A percentile compares a stretch with the other conserved stretches of the same genome.
phyloP scores from a whole-genome alignment of 1,284 basidiomycete species.

The Trametes versicolor region DNA sequence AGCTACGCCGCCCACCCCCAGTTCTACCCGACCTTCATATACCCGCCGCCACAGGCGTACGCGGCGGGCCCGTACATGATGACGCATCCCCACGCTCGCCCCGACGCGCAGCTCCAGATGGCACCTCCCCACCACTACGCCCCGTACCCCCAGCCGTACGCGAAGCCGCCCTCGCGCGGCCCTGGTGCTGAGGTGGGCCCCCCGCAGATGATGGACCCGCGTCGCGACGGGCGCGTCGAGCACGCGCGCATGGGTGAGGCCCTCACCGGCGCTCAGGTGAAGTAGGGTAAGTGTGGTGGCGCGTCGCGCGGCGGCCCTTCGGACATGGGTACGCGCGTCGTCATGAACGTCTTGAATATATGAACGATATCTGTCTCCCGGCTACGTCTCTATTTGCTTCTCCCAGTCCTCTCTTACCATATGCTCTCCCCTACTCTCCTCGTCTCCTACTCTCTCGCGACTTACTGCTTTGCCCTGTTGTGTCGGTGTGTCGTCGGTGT shows the following conservation, averaged over 20 bases:
- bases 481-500: neutral
- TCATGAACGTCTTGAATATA: neutral
- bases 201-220: slow-evolving; percentile 33
- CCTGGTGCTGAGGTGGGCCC: slow-evolving; percentile 24
- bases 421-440: slow-evolving; percentile 4
- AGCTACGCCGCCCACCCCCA: slow-evolving; percentile 54
- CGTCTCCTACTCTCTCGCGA: neutral
- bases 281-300: slow-evolving; percentile 23
- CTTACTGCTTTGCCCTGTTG: slow-evolving; percentile 7
- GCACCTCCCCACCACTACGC: slow-evolving; percentile 43
- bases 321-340: slow-evolving; percentile 11
- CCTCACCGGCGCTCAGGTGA: slow-evolving; percentile 33
- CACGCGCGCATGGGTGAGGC: slow-evolving; percentile 35
- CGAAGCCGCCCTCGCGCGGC: slow-evolving; percentile 36
- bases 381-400: slow-evolving; percentile 12
- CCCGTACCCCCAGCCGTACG: slow-evolving; percentile 43
- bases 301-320: slow-evolving; percentile 11
- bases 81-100: slow-evolving; percentile 42
- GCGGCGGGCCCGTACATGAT: slow-evolving; percentile 58
- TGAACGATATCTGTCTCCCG: slow-evolving; percentile 6
- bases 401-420: neutral
- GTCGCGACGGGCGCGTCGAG: slow-evolving; percentile 33
- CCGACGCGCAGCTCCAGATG: slow-evolving; percentile 52
- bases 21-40: slow-evolving; percentile 63
- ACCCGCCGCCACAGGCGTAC: slow-evolving; percentile 51